phyloP scores from a whole-genome alignment of 1,284 basidiomycete genomes.

The Peniophora sp. region DNA sequence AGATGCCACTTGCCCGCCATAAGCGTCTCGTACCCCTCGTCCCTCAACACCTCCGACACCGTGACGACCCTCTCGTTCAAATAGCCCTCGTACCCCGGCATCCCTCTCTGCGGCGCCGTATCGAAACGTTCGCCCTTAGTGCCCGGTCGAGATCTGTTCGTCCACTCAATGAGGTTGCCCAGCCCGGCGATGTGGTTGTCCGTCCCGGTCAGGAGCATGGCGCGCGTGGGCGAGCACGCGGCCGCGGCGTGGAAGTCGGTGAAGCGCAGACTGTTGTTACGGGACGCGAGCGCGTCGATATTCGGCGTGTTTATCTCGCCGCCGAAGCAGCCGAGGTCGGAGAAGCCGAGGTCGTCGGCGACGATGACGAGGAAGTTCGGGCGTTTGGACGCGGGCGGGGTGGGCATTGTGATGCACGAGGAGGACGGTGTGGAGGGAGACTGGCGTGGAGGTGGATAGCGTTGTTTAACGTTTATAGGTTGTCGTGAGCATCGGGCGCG shows the following conservation, averaged over 20 bases:
- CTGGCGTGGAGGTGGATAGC: no score
- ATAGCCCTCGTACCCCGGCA: slow-evolving; percentile 9
- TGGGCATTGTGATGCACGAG: no score
- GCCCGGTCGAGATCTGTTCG: slow-evolving; percentile 11
- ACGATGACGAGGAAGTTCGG: slow-evolving; percentile 18
- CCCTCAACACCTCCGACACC: slow-evolving; percentile 11
- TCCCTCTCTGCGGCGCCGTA: neutral
- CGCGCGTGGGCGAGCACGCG: slow-evolving; percentile 17
- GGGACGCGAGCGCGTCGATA: slow-evolving; percentile 15
- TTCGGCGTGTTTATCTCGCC: slow-evolving; percentile 15
- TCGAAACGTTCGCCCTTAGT: neutral
- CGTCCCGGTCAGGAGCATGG: slow-evolving; percentile 16
- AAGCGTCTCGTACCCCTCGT: slow-evolving; percentile 16
- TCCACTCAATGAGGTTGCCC: slow-evolving; percentile 7
- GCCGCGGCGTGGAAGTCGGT: slow-evolving; percentile 16
- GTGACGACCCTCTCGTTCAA: slow-evolving; percentile 14
- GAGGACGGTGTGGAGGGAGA: no score
- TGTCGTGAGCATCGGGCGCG: no score
- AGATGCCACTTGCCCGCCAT: slow-evolving; percentile 18
- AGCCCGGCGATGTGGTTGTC: slow-evolving; percentile 16
- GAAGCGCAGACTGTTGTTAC: slow-evolving; percentile 10
- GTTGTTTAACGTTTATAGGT: no score
- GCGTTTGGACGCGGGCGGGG: slow-evolving; percentile 4
- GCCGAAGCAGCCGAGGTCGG: slow-evolving; percentile 18
- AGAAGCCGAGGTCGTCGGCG: slow-evolving; percentile 18